A percentile compares a stretch with the other conserved stretches of the same genome.
These are phyloP conservation scores for Debaryomyces hansenii DNA, from an alignment of 805 yeast genomes.

Conservation along the genomic window DNA sequence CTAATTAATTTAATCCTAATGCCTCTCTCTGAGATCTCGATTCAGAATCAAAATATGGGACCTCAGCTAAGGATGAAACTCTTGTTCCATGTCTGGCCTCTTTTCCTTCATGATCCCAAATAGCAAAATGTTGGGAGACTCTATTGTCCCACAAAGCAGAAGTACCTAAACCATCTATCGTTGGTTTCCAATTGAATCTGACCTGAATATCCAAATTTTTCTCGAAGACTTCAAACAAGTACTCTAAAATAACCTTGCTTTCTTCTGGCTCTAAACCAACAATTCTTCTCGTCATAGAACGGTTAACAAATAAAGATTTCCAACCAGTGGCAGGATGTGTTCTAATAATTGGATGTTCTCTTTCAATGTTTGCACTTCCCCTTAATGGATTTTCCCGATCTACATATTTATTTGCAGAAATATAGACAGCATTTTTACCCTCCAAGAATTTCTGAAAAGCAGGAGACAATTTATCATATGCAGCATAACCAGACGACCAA, in stretches of 20 bases:
- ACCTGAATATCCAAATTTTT: constrained; percentile 57
- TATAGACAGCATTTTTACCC: constrained; percentile 47
- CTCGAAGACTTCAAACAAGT: constrained; percentile 47
- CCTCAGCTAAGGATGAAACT: constrained; percentile 50
- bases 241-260: constrained; percentile 46
- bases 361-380: constrained; percentile 49
- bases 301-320: constrained; percentile 57
- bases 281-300: constrained; percentile 50
- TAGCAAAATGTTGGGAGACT: constrained; percentile 52
- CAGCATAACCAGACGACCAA: constrained; percentile 61
- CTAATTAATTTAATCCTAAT: constrained; percentile 30
- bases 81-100: constrained; percentile 55
- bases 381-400: constrained; percentile 47
- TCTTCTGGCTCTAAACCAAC: constrained; percentile 54
- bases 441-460: constrained; percentile 51
- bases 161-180: constrained; percentile 44
- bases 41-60: constrained; percentile 49
- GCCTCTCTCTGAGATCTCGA: constrained; percentile 56
- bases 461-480: constrained; percentile 56
- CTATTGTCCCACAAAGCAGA: constrained; percentile 65
- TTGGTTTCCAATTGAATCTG: constrained; percentile 51
- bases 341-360: constrained; percentile 62
- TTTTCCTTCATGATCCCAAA: constrained; percentile 48
- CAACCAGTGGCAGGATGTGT: constrained; percentile 67
- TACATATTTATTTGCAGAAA: constrained; percentile 42